Conservation (phyloP, 1,139 yeast species). For the Geotrichum aggregatum region DNA sequence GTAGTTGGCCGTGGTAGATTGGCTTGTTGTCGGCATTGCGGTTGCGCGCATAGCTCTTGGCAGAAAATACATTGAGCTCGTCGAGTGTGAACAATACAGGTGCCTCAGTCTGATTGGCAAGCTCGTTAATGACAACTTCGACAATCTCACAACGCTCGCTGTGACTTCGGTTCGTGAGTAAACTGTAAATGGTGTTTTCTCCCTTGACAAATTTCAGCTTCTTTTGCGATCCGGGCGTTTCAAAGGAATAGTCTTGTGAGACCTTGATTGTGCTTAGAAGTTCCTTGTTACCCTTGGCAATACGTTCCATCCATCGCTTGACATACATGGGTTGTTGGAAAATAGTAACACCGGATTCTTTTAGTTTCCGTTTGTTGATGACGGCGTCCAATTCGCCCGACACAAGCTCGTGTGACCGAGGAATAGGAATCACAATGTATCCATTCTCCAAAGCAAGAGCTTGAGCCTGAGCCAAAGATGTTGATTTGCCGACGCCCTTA, state of each 20-base stretch:
- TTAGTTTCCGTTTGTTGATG: constrained; percentile 41
- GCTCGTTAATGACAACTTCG: constrained; percentile 53
- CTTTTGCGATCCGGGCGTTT: constrained; percentile 14
- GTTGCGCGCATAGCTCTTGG: constrained; percentile 56
- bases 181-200: constrained; percentile 45
- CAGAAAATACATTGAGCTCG: constrained; percentile 63
- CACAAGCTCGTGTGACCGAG: constrained; percentile 56
- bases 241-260: constrained; percentile 23
- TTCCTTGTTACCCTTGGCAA: constrained; percentile 54
- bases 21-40: constrained; percentile 54
- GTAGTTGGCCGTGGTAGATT: constrained; percentile 61
- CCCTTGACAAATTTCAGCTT: constrained; percentile 41
- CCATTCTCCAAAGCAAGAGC: constrained; percentile 52
- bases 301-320: constrained; percentile 55
- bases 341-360: constrained; percentile 35
- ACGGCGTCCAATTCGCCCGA: constrained; percentile 72
- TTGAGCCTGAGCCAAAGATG: constrained; percentile 67
- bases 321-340: constrained; percentile 82
- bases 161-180: constrained; percentile 39
- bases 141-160: constrained; percentile 45
- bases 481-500: constrained; percentile 77
- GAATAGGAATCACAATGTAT: constrained; percentile 60
- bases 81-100: constrained; percentile 75
- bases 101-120: constrained; percentile 43
- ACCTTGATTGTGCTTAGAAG: constrained; percentile 45